Base-by-base conservation (phyloP, 1,284 basidiomycete genomes). In the Tylopilus sp. region DNA sequence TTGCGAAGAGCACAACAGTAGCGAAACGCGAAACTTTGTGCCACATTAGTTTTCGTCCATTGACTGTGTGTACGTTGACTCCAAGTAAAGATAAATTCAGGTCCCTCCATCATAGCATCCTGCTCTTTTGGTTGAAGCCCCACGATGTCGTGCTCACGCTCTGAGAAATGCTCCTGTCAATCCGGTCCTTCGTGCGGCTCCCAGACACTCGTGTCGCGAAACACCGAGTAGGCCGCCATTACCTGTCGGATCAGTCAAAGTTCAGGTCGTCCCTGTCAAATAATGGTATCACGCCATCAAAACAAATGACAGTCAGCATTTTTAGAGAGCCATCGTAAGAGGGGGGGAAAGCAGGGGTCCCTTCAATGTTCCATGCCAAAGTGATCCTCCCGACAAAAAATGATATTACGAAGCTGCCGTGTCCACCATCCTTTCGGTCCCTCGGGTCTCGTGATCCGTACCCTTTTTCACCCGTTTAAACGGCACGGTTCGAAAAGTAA, bases 31-130 rank as follows among this genome's bases (percentile, higher is more conserved):
- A 51, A 49, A 52, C 42, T 40, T 52, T 53, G 34, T 46, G 41
- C 47, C 51, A 41, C 52, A 39, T 41, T 40, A 31, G 39, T 37
- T 44, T 46, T 40, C 45, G 18, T 19, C 30, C 21, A 23, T 21
- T 11, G 34, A 36, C n/a, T 21, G 33, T 35, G 39, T 61, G 46
- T 58, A 63, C 52, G 42, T 53, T 48, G 49, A 50, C 9, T 19
- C 57, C 50, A 36, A 59, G 55, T 50, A 46, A 29, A 59, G 65
- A 30, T 53, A 67, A 49, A 64, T 67, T 64, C 52, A 64, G 61
- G 65, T 41, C 49, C 50, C 12, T 43, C 21, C 3, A 31, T 49
- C 37, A 43, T 49, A 31, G 25, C 44, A 40, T 43, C 21, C 35
- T 38, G 29, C 37, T 36, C 15, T 34, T 41, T 44, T 25, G 26